Evolutionary conservation across 345 rosid genomes (phyloP), one percentile per base, ranked within the genome.

Genomic region (Euphorbia peplus): DNA sequence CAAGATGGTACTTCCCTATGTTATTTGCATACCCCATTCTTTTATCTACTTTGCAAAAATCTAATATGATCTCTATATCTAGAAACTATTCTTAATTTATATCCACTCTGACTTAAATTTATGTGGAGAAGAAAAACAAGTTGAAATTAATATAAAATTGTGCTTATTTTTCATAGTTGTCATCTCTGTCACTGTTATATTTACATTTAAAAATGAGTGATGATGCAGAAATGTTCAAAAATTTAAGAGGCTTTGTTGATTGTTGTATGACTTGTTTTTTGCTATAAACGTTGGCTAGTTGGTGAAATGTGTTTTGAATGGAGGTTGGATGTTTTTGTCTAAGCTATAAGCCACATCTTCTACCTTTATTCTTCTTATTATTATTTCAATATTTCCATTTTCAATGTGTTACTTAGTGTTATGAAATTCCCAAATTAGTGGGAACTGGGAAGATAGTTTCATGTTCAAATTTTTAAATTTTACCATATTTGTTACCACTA

Each of bases 1-100:
- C 73, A 14, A 91, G 80, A 74, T 71, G 79, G 47, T 89, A 93
- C 82, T 89, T 90, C 0, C 97, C 98, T 4, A 91, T 80, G 65
- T 78, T 83, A 74, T 70, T 79, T 54, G 84, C 79, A 55, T 32
- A 64, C 8, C 84, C 89, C 93, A 88, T 88, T 58, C n/a, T n/a
- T 39, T 47, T 11, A 47, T 11, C 4, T 12, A 8, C 10, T 48
- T 25, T 9, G 18, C 25, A 25, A 19, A n/a, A n/a, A n/a, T 8
- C 25, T 51, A 25, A 24, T 5, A n/a, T 21, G 10, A 22, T 53
- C 68, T 35, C 37, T 25, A 21, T 54, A 25, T 51, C 72, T 41
- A 48, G 59, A 63, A 61, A 21, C 35, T 71, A 70, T 60, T 70
- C 60, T 35, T 71, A 57, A 60, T 35, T 65, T 62, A 50, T 47